Base-by-base conservation (phyloP, 768 basidiomycete species). In the Boletus pseudopeckii region DNA sequence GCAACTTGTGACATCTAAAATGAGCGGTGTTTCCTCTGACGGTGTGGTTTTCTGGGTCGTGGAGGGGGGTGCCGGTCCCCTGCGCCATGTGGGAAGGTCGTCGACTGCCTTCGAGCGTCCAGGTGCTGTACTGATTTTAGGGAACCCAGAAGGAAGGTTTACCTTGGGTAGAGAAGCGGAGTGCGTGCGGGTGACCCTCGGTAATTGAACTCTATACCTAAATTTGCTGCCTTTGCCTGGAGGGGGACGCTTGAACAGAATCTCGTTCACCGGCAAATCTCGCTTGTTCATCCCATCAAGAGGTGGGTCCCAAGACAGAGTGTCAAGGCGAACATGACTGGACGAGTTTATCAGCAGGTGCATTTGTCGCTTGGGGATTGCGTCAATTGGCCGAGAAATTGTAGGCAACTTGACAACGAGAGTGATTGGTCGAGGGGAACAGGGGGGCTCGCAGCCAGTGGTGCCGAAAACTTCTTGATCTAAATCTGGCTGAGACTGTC, bases 231-330 rank as follows among this genome's bases (percentile, higher is more conserved):
- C 72, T 53, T 67, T 76, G 39, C 49, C 51, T 13, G 61, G 48
- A 20, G 57, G 58, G 15, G 76, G 73, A 56, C 73, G 79, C 53
- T 69, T 76, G 69, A 90, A 88, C 34, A 92, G 69, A 37, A 85
- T 65, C 28, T 86, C 83, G 58, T 88, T 85, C 38, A 89, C 52
- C 18, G 82, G 81, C 43, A 86, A 74, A 52, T 86, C 85, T 44
- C 79, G 75, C 40, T 72, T 78, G 48, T 60, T 80, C 81, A 85
- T 85, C 45, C 80, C 83, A 51, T 80, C 79, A 14, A 86, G 76
- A 17, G 86, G 85, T 48, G 90, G 88, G 32, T 83, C 80, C 71
- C 85, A 88, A 3, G 86, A 85, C 28, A 87, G 72, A 26, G 84
- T 78, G 49, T 91, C 89, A 71, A 81, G 77, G 40, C 85, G 80